Conservation (phyloP, 257 asterid genomes). For the Cinchona pubescens region DNA sequence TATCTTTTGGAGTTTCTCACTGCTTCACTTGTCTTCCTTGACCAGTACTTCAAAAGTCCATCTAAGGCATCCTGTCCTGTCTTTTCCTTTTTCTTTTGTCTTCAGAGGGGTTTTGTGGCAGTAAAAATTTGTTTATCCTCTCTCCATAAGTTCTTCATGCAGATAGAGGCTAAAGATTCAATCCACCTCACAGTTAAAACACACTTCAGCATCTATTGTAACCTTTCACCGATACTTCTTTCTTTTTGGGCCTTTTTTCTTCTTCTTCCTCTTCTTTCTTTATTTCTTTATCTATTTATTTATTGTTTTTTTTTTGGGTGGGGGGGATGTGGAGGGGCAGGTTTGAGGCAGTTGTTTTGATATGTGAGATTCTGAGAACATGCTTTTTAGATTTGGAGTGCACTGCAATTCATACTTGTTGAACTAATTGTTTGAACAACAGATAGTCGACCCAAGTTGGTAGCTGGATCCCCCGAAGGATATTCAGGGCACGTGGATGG, state of each 20-base stretch:
- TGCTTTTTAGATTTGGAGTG: background rate
- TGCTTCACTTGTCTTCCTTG: background rate
- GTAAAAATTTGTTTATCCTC: background rate
- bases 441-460: constrained; percentile 92
- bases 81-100: background rate
- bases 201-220: background rate
- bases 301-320: too few relatives aligned
- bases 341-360: background rate
- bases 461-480: constrained; percentile 91
- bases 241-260: too few relatives aligned
- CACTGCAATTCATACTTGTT: background rate
- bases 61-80: background rate
- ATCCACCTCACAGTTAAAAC: background rate
- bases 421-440: constrained; percentile 23
- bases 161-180: background rate
- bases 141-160: background rate
- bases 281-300: too few relatives aligned
- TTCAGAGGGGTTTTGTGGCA: background rate
- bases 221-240: background rate
- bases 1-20: constrained; percentile 1
- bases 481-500: constrained; percentile 90
- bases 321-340: background rate
- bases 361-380: background rate
- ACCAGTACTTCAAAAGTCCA: background rate
- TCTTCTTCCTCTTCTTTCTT: too few relatives aligned